A percentile compares a stretch with the other conserved stretches of the same genome.
These are phyloP conservation scores for Moniliella sp. DNA, from an alignment of 1,284 basidiomycete species.

Conservation along the genomic window DNA sequence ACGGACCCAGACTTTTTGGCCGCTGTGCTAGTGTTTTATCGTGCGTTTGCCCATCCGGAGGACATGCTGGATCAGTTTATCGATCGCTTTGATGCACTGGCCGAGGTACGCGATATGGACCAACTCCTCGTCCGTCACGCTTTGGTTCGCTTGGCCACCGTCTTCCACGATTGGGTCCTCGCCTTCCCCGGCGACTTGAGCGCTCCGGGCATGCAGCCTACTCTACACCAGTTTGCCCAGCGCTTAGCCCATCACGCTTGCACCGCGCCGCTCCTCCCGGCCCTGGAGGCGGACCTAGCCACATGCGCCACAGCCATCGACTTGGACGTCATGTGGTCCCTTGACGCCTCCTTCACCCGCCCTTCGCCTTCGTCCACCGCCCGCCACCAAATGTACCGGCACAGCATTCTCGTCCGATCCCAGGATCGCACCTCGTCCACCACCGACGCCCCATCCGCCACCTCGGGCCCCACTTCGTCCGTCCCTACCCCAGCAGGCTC, in stretches of 20 bases:
- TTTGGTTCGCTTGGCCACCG: slow-evolving; percentile 9
- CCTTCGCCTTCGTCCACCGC: no score
- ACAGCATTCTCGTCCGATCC: no score
- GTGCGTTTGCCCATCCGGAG: slow-evolving; percentile 19
- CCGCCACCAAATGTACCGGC: no score
- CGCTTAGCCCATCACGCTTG: slow-evolving; percentile 9
- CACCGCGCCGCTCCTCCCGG: slow-evolving; percentile 12
- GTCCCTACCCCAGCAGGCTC: no score
- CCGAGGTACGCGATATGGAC: slow-evolving; percentile 9
- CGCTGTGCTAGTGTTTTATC: slow-evolving; percentile 26
- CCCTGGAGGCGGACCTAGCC: slow-evolving; percentile 9
- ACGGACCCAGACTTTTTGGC: slow-evolving; percentile 8
- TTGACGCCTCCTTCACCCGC: no score
- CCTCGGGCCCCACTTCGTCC: no score
- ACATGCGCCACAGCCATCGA: slow-evolving; percentile 9
- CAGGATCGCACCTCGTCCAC: no score
- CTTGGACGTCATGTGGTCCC: slow-evolving; percentile 20
- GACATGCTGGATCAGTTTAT: slow-evolving; percentile 17
- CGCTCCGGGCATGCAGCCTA: slow-evolving; percentile 10
- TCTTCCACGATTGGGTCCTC: slow-evolving; percentile 23
- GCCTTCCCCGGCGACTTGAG: slow-evolving; percentile 25
- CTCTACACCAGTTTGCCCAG: slow-evolving; percentile 9
- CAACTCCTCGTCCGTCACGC: slow-evolving; percentile 16
- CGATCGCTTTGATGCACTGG: slow-evolving; percentile 14
- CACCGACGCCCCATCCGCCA: no score